Conservation (phyloP, 2,329 filamentous ascomycete species). For the Neurospora sp. region DNA sequence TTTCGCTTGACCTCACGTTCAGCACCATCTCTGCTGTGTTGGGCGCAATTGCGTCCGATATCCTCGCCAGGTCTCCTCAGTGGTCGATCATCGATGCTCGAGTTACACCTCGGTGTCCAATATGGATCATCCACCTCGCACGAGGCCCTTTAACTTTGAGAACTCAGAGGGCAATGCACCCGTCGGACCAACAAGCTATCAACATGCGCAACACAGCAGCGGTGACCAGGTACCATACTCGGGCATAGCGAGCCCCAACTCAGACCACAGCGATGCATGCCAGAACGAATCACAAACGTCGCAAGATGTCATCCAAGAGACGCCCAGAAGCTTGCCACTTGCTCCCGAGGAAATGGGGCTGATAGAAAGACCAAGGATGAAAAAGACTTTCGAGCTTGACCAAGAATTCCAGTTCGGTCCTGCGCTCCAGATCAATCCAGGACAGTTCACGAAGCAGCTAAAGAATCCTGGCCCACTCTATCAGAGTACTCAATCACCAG, state of each 20-base stretch:
- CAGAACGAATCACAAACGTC: neutral
- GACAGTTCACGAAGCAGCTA: constrained; percentile 7
- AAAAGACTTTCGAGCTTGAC: neutral
- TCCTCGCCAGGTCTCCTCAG: neutral
- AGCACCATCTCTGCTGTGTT: neutral
- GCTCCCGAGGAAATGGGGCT: neutral
- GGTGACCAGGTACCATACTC: neutral
- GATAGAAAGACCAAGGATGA: constrained; percentile 3
- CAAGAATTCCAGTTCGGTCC: constrained; percentile 9
- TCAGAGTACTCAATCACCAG: neutral
- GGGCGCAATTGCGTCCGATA: neutral
- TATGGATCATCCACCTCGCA: neutral
- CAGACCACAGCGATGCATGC: neutral
- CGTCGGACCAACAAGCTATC: neutral
- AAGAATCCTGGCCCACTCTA: constrained; percentile 1
- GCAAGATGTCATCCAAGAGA: neutral
- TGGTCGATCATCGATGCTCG: neutral
- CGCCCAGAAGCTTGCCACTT: neutral
- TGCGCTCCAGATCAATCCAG: constrained; percentile 6
- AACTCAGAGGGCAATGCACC: neutral
- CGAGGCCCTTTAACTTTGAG: neutral
- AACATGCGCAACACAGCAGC: neutral
- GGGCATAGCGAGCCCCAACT: neutral
- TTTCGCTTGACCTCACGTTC: neutral
- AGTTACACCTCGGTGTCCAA: neutral